phyloP scores from a whole-genome alignment of 768 basidiomycete species.

The Scleroderma citrinum region DNA sequence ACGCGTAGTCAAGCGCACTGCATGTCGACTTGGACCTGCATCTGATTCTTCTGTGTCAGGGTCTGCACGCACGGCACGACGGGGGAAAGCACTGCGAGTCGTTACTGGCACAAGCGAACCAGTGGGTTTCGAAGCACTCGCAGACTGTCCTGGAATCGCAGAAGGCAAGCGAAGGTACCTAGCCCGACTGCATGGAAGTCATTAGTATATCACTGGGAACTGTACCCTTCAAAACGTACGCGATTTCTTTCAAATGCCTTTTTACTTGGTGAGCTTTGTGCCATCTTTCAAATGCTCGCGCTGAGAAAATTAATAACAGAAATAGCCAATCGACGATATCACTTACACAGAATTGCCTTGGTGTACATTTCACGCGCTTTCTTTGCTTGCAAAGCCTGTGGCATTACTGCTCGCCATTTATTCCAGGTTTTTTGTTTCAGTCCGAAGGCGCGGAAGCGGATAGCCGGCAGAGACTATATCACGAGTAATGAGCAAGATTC shows the following conservation, averaged over 20 bases:
- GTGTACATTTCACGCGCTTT: slow-evolving; percentile 59
- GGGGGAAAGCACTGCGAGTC: slow-evolving; percentile 27
- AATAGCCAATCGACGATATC: slow-evolving; percentile 1
- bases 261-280: slow-evolving; percentile 61
- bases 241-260: slow-evolving; percentile 72
- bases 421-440: slow-evolving; percentile 58
- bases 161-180: slow-evolving; percentile 73
- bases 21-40: slow-evolving; percentile 19
- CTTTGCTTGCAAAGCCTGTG: slow-evolving; percentile 59
- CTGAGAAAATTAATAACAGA: slow-evolving; percentile 5
- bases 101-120: slow-evolving; percentile 20
- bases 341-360: slow-evolving; percentile 52
- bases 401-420: slow-evolving; percentile 65
- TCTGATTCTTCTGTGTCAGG: slow-evolving; percentile 30
- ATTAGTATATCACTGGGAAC: slow-evolving; percentile 21
- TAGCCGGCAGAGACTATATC: slow-evolving; percentile 69
- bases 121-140: slow-evolving; percentile 25
- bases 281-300: slow-evolving; percentile 65
- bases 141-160: slow-evolving; percentile 35
- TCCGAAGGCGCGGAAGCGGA: slow-evolving; percentile 63
- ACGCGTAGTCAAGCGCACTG: slow-evolving; percentile 21
- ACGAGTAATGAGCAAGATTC: slow-evolving; percentile 4
- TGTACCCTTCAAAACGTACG: slow-evolving; percentile 47
- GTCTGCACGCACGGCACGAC: slow-evolving; percentile 19
- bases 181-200: slow-evolving; percentile 51